These are phyloP conservation scores for Starmerella floricola DNA, from an alignment of 805 yeast species.

Conservation along the genomic window DNA sequence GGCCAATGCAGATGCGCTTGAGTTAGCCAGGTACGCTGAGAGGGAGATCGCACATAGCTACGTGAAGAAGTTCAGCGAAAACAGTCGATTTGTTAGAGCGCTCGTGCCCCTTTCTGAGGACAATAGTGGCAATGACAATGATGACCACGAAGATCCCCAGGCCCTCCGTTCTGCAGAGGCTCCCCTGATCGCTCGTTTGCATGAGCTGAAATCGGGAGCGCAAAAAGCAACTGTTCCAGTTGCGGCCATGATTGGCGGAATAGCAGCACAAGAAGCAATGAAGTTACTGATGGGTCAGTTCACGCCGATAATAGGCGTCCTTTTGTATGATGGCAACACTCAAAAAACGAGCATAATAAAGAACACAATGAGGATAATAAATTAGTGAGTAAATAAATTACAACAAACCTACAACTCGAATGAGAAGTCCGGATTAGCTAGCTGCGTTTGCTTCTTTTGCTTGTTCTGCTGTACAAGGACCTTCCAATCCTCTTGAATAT, in stretches of 20 bases:
- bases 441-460: constrained; percentile 40
- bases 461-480: constrained; percentile 58
- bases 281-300: constrained; percentile 70
- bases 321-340: constrained; percentile 59
- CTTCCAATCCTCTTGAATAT: constrained; percentile 70
- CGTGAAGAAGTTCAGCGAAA: constrained; percentile 46
- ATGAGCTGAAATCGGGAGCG: not conserved
- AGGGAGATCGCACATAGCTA: constrained; percentile 29
- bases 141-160: too few species aligned
- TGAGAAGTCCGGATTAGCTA: constrained; percentile 4
- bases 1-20: constrained; percentile 38
- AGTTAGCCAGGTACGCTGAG: constrained; percentile 27
- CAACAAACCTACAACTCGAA: not conserved
- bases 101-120: not conserved
- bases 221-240: constrained; percentile 38
- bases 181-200: too few species aligned
- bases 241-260: constrained; percentile 66
- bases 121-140: too few species aligned
- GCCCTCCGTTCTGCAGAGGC: too few species aligned
- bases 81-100: constrained; percentile 29
- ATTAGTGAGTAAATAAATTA: not conserved
- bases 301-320: constrained; percentile 57
- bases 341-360: constrained; percentile 5
- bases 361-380: constrained; percentile 11
- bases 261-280: constrained; percentile 72